phyloP scores from a whole-genome alignment of 2,329 filamentous ascomycete species.

The Fusarium concolor region DNA sequence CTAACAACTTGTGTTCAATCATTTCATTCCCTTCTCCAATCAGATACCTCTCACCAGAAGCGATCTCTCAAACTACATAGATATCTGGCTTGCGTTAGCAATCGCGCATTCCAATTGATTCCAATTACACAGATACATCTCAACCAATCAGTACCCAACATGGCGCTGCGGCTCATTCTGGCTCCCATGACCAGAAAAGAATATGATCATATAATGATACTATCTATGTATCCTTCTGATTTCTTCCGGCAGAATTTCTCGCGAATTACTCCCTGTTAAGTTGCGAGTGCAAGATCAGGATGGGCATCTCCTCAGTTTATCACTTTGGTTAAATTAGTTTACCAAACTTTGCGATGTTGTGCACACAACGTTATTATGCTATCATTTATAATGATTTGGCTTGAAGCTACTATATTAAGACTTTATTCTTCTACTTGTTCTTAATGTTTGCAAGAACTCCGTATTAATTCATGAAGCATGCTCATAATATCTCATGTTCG shows the following conservation, averaged over 20 bases:
- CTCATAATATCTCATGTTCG: background rate
- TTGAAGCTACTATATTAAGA: background rate
- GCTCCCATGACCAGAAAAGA: background rate
- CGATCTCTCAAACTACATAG: background rate
- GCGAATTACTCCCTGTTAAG: too few relatives aligned
- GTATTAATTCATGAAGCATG: background rate
- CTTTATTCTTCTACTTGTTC: background rate
- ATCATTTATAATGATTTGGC: background rate
- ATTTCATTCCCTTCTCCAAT: background rate
- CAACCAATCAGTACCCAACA: background rate
- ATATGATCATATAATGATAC: background rate
- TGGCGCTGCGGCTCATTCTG: background rate
- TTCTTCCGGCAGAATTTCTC: too few relatives aligned
- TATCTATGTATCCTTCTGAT: background rate
- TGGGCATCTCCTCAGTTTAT: background rate
- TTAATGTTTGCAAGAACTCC: background rate
- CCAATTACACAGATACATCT: background rate
- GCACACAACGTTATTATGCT: too few relatives aligned
- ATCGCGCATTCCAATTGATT: background rate
- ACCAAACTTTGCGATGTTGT: too few relatives aligned
- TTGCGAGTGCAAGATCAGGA: background rate
- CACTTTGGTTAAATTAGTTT: background rate
- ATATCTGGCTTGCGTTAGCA: background rate
- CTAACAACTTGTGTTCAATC: background rate
- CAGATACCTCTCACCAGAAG: background rate